Percentiles rank a stretch among this genome's conserved stretches.
Conservation (phyloP, 2,329 filamentous ascomycete genomes). For the Botrytis byssoidea region DNA sequence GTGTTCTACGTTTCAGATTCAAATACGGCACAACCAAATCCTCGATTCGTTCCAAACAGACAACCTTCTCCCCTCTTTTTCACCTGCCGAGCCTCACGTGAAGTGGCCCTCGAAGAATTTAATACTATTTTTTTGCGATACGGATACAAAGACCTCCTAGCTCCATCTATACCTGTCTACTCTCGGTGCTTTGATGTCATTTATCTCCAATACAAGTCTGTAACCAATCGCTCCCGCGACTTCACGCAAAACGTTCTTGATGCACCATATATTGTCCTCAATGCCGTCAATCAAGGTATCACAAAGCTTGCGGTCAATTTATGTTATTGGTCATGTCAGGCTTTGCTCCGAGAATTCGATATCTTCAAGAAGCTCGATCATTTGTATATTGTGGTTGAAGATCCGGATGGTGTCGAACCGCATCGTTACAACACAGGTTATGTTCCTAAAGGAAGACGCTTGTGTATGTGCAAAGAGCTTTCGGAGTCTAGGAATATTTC, state of each 20-base stretch:
- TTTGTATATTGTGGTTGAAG: background rate
- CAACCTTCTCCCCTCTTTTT: background rate
- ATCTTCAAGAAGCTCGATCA: background rate
- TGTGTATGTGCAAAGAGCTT: background rate
- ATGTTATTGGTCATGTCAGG: background rate
- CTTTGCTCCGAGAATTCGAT: background rate
- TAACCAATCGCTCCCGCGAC: background rate
- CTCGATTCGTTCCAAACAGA: background rate
- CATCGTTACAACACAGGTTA: background rate
- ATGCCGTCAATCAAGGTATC: background rate
- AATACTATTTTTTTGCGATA: background rate
- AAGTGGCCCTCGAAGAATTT: constrained; percentile 28
- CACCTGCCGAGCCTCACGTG: background rate
- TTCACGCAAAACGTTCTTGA: background rate
- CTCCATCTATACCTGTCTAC: background rate
- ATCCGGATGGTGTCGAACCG: background rate
- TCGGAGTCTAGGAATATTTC: background rate
- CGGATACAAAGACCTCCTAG: background rate
- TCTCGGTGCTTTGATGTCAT: background rate
- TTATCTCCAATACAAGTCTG: background rate
- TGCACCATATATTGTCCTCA: background rate
- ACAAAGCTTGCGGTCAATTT: background rate
- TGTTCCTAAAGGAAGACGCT: background rate
- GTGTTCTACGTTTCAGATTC: background rate
- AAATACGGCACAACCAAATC: background rate